Evolutionary conservation across 2,329 filamentous ascomycete species (phyloP), one percentile per base, ranked within the genome.

Genomic region (Beauveria sp.): DNA sequence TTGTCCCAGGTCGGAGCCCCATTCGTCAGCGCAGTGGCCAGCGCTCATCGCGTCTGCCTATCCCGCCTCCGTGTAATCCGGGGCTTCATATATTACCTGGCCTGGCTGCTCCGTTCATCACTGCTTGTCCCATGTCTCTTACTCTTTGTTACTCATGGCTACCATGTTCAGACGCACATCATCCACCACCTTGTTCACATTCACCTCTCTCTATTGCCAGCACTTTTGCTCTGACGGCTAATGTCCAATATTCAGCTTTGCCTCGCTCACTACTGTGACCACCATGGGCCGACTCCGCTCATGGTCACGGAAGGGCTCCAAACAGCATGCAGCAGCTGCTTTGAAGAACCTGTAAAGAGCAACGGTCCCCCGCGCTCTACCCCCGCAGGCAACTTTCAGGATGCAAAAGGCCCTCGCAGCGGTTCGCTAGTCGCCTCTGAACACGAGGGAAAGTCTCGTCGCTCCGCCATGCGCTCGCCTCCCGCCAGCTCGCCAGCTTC

Each of bases 261-360:
- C 71, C 79, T 89, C 67, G 86, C 86, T 68, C 86, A 88, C 72
- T 88, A 88, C 70, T 89, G 86, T 78, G 86, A 89, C 72, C 79
- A 84, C 65, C 86, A 89, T 74, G 86, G 86, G 64, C 86, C 86
- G 54, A 88, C 86, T 52, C 86, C 86, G 55, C 73, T 89, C 62
- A 87, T 89, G 82, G 86, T 88, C 68, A 89, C 86, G 42, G 85
- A 89, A 71, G 85, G 85, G 54, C 74, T 87, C 16, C 83, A 84
- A 2, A 81, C 84, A 14, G 78, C 82, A 53, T 89, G 86, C 69
- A 76, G 77, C 62, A 77, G 79, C 67, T 89, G 86, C 70, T 82
- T 79, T 68, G 82, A 86, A 40, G 71, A 74, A 47, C 51, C 63
- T 20, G 22, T 59, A 5, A 62, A 68, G 65, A 45, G 65, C 54